These are phyloP conservation scores for Loxodes magnus DNA, from an alignment of 73 alveolate genomes.

Conservation along the genomic window DNA sequence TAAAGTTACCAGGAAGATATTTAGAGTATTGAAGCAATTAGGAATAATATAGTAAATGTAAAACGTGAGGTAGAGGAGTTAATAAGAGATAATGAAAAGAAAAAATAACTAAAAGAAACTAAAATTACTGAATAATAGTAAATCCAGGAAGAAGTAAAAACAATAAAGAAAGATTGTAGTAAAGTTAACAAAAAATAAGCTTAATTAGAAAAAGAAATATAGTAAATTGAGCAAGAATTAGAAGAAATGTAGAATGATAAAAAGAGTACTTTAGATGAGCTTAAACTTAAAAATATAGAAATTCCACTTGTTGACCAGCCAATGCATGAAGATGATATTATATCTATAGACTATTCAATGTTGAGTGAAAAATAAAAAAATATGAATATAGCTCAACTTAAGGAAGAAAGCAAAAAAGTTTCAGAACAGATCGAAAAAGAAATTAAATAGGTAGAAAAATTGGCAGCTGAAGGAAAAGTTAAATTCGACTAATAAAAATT, in stretches of 20 bases:
- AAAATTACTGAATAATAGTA: conserved; percentile 27
- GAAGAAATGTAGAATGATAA: conserved; percentile 37
- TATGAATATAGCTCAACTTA: conserved; percentile 10
- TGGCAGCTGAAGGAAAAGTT: conserved; percentile 42
- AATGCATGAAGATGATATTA: conserved; percentile 16
- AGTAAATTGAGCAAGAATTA: conserved; percentile 37
- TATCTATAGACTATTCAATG: conserved; percentile 36
- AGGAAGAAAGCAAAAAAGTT: conserved; percentile 22
- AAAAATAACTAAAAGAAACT: conserved; percentile 33
- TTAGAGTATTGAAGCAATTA: conserved; percentile 34
- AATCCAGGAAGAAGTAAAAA: conserved; percentile 30
- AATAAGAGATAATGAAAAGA: conserved; percentile 10
- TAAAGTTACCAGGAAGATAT: conserved; percentile 20
- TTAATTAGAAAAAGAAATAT: conserved; percentile 30
- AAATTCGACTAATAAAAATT: conserved; percentile 60
- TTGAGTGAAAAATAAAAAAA: conserved; percentile 1
- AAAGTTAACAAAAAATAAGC: conserved; percentile 19
- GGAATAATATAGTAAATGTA: conserved; percentile 16
- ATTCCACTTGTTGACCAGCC: conserved; percentile 24
- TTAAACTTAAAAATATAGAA: conserved; percentile 45
- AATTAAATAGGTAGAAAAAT: conserved; percentile 45
- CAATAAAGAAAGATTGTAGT: conserved; percentile 21
- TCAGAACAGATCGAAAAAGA: conserved; percentile 25
- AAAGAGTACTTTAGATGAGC: conserved; percentile 32
- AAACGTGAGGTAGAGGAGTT: conserved; percentile 33